phyloP scores from a whole-genome alignment of 2,329 filamentous ascomycete species.

The Claviceps humidiphila region DNA sequence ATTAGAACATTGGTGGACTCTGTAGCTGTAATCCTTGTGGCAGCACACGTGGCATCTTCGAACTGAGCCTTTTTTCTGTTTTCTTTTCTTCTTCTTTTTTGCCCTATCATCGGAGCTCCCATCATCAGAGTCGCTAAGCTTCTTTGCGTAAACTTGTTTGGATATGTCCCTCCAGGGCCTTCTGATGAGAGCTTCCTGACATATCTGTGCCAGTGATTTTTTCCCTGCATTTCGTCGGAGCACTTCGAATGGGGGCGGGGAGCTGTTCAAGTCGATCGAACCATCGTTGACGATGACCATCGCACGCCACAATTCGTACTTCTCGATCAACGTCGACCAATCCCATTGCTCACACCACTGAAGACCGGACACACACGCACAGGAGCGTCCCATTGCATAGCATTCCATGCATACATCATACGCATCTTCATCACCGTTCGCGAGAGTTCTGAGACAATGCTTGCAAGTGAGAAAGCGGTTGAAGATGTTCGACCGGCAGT shows the following conservation, averaged over 20 bases:
- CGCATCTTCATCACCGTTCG: slow-evolving; percentile 60
- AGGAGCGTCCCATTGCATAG: slow-evolving; percentile 93
- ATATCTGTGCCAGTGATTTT: slow-evolving; percentile 83
- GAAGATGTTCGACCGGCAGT: slow-evolving; percentile 92
- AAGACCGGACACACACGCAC: slow-evolving; percentile 71
- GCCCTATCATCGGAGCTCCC: slow-evolving; percentile 49
- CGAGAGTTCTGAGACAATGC: slow-evolving; percentile 56
- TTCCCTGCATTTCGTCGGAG: slow-evolving; percentile 54
- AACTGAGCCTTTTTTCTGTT: slow-evolving; percentile 40
- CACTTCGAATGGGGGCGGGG: slow-evolving; percentile 56
- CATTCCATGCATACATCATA: slow-evolving; percentile 99
- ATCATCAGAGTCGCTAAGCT: slow-evolving; percentile 35
- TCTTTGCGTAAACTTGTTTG: slow-evolving; percentile 39
- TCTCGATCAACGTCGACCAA: slow-evolving; percentile 64
- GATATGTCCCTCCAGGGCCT: slow-evolving; percentile 76
- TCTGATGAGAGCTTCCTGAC: slow-evolving; percentile 69
- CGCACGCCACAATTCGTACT: slow-evolving; percentile 72
- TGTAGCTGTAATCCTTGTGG: slow-evolving; percentile 69
- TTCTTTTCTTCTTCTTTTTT: slow-evolving; percentile 45
- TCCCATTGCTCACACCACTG: slow-evolving; percentile 89
- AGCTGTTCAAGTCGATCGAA: slow-evolving; percentile 49
- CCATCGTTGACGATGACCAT: slow-evolving; percentile 64
- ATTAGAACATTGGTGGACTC: slow-evolving; percentile 65
- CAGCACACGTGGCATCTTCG: slow-evolving; percentile 71
- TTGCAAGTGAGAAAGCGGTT: slow-evolving; percentile 93